Base-by-base conservation (phyloP, 2,329 filamentous ascomycete species). In the Epichloe glyceriae region DNA sequence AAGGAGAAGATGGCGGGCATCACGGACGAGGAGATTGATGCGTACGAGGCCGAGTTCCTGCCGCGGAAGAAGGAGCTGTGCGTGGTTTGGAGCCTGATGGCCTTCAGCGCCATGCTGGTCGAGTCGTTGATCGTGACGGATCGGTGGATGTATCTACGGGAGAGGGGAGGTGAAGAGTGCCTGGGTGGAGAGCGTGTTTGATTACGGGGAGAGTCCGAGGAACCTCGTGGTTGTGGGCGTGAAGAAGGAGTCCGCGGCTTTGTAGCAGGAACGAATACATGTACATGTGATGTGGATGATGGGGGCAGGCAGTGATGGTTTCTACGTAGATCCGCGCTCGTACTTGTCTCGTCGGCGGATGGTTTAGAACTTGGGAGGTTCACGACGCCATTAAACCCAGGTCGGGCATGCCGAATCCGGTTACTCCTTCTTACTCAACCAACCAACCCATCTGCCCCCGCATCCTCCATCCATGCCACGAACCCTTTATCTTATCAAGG, bases 121-220 rank as follows among this genome's bases (percentile, higher is more conserved):
- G 93, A 98, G 71, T 88, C 88, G 34, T 72, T 94, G 53, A 91
- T 98, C 60, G 88, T 95, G 48, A 80, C 85, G 44, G 93, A 98
- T 72, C 78, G 93, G 44, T 98, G 88, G 86, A 71, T 86, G 54
- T 98, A 84, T 69, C 71, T 98, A 57, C 78, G 73, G 52, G 91
- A 98, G 69, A 86, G 95, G 58, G 41, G 70, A 83, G 6, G 82
- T 89, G 43, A 71, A 78, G 56, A 77, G 85, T 56, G 85, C 83
- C 53, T 98, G 93, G 93, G 90, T 95, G 5, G 88, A 97, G 70
- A 76, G 86, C 1, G 89, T 96, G 4, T 97, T 97, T 70, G 88
- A 95, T 57, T 96, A 95, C 66, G 72, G 70, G 38, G 69, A 85
- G 62, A 95, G 89, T 64, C 93, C 93, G 46, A 75, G 93, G 55